phyloP scores from a whole-genome alignment of 495 filamentous ascomycete genomes.

The Penicillium ucsense region DNA sequence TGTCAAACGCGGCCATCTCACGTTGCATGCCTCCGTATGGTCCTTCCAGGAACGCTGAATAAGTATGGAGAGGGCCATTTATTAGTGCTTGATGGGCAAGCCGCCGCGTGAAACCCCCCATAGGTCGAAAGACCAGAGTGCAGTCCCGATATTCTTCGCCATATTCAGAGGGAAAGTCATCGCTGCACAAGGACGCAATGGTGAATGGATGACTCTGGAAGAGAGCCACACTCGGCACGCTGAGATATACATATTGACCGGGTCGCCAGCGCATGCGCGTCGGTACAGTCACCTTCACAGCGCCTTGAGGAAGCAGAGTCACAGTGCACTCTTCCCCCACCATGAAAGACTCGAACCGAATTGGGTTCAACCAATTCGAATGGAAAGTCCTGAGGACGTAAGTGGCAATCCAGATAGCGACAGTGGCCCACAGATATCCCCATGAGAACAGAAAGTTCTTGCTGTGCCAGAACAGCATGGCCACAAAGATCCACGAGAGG shows the following conservation, averaged over 20 bases:
- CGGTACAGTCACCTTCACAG: slow-evolving; percentile 86
- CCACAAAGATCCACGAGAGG: slow-evolving; percentile 69
- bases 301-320: slow-evolving; percentile 79
- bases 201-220: slow-evolving; percentile 96
- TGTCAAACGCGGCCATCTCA: slow-evolving; percentile 86
- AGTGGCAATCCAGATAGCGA: slow-evolving; percentile 66
- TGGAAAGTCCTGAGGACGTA: slow-evolving; percentile 59
- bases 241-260: slow-evolving; percentile 88
- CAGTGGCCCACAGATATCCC: slow-evolving; percentile 77
- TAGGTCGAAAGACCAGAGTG: slow-evolving; percentile 83
- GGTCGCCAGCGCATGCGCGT: slow-evolving; percentile 89
- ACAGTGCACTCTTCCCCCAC: slow-evolving; percentile 83
- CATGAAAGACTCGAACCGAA: slow-evolving; percentile 59
- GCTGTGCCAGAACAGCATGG: slow-evolving; percentile 90
- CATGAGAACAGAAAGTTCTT: slow-evolving; percentile 87
- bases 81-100: slow-evolving; percentile 69
- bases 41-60: slow-evolving; percentile 82
- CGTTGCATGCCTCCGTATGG: slow-evolving; percentile 93
- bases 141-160: slow-evolving; percentile 81
- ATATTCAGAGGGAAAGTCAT: slow-evolving; percentile 81
- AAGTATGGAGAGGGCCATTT: slow-evolving; percentile 76
- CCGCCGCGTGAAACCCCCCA: slow-evolving; percentile 75
- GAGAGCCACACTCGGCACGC: slow-evolving; percentile 82
- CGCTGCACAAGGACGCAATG: slow-evolving; percentile 78
- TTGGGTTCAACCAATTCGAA: slow-evolving; percentile 79